phyloP scores from a whole-genome alignment of 495 filamentous ascomycete genomes.

The Parachaetomium inaequale region DNA sequence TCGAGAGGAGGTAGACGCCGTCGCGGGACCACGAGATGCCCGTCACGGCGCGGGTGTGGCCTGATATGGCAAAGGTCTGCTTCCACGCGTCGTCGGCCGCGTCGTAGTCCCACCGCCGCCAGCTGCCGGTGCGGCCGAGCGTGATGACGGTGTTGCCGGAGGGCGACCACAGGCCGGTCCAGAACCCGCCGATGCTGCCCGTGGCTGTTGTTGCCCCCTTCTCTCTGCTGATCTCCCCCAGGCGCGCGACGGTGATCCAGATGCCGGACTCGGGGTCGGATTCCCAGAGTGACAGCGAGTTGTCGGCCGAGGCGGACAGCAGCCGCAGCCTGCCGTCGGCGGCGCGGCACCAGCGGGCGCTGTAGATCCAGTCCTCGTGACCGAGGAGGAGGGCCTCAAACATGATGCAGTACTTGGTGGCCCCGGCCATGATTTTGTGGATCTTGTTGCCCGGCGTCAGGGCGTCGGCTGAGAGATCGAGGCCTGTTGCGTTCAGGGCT shows the following conservation, averaged over 20 bases:
- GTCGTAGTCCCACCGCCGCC: constrained; percentile 71
- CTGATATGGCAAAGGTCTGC: constrained; percentile 72
- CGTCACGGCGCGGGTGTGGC: constrained; percentile 75
- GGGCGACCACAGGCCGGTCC: constrained; percentile 91
- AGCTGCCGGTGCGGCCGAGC: constrained; percentile 87
- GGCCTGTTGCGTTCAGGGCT: constrained; percentile 37
- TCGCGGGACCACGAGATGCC: constrained; percentile 79
- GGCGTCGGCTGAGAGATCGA: constrained; percentile 43
- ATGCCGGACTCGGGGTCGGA: constrained; percentile 77
- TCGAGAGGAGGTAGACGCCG: constrained; percentile 83
- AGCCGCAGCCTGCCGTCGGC: constrained; percentile 57
- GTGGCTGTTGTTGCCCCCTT: constrained; percentile 96
- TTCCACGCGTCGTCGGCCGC: constrained; percentile 59
- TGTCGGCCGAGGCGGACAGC: constrained; percentile 90
- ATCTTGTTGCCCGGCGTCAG: constrained; percentile 77
- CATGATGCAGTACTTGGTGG: constrained; percentile 67
- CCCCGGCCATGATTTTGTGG: constrained; percentile 57
- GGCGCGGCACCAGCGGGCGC: constrained; percentile 66
- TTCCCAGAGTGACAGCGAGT: constrained; percentile 89
- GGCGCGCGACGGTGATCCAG: constrained; percentile 77
- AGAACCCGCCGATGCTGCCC: constrained; percentile 92
- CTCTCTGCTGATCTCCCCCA: constrained; percentile 89
- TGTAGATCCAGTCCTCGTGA: constrained; percentile 98
- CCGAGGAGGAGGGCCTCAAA: constrained; percentile 94
- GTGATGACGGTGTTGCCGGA: constrained; percentile 68